Base-by-base conservation (phyloP, 2,329 filamentous ascomycete species). In the Triangularia verruculosa region DNA sequence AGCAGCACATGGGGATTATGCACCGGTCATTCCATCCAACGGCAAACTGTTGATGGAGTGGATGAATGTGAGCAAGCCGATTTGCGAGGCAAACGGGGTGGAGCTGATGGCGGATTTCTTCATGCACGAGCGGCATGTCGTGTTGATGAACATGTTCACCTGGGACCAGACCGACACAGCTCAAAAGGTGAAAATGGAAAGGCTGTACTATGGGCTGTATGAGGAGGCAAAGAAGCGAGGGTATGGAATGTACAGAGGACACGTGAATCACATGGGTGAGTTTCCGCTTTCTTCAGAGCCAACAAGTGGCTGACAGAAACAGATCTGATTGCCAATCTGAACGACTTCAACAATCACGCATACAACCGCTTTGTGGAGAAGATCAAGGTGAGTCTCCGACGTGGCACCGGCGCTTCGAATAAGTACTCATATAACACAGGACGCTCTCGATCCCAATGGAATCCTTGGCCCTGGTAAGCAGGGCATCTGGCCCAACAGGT, bases 101-200 rank as follows among this genome's bases (percentile, higher is more conserved):
- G 80, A 82, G 64, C 68, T 80, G 22, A 75, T 79, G 64, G 78
- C 77, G 64, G 80, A 81, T 62, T 81, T 81, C 70, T 81, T 81
- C 71, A 79, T 82, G 77, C 76, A 80, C 57, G 78, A 81, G 64
- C 72, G 78, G 1, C 78, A 80, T 55, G 76, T 79, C 8, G 77
- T 81, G 32, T 76, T 80, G 52, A 78, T 80, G 65, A 80, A 79
- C 64, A 81, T 81, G 78, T 77, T 80, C 62, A 77, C 75, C 4
- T 81, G 79, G 63, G 79, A 82, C 66, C 80, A 81, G 70, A 77
- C 74, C 2, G 77, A 77, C 57, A 64, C 70, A 3, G 71, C 70
- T 61, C 77, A 80, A 64, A 73, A 77, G 11, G 64, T 69, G 34
- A 72, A 74, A 13, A 74, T 80, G 32, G 68, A 76, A 51, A 70